Conservation (phyloP, 371 early-diverging fungal species). For the Mucor indicus region DNA sequence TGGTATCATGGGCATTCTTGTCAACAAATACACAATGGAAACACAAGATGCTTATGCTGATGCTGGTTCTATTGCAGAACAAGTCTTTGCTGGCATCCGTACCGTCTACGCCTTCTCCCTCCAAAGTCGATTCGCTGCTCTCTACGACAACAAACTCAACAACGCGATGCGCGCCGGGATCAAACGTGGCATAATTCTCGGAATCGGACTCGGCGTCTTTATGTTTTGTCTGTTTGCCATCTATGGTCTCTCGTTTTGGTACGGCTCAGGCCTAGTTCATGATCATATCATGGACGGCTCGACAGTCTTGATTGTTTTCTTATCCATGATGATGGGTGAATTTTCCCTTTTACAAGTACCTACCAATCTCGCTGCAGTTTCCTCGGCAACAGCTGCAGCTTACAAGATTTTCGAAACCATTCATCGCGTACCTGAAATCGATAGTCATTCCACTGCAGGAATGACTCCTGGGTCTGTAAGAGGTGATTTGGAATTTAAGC, state of each 20-base stretch:
- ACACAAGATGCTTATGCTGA: constrained; percentile 42
- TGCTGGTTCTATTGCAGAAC: constrained; percentile 43
- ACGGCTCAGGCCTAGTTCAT: constrained; percentile 59
- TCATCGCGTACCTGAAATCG: constrained; percentile 69
- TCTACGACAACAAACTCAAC: constrained; percentile 57
- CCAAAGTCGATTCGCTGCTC: constrained; percentile 62
- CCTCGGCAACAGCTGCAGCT: constrained; percentile 65
- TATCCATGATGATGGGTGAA: constrained; percentile 64
- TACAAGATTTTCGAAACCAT: constrained; percentile 72
- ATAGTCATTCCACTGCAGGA: constrained; percentile 51
- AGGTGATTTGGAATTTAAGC: constrained; percentile 68
- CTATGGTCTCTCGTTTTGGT: constrained; percentile 79
- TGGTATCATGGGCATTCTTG: constrained; percentile 64
- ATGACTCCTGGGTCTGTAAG: constrained; percentile 35
- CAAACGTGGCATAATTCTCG: constrained; percentile 49
- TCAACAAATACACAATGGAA: constrained; percentile 46
- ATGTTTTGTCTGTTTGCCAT: constrained; percentile 63
- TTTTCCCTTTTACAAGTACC: constrained; percentile 45
- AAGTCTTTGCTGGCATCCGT: constrained; percentile 81
- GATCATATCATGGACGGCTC: constrained; percentile 46
- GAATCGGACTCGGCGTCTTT: constrained; percentile 59
- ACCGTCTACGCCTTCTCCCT: constrained; percentile 86
- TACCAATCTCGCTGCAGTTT: constrained; percentile 58
- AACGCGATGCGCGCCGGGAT: constrained; percentile 59
- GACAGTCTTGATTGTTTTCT: constrained; percentile 62